These are phyloP conservation scores for Brasenia schreberi DNA, from an alignment of 164 flowering plant genomes.

Conservation along the genomic window DNA sequence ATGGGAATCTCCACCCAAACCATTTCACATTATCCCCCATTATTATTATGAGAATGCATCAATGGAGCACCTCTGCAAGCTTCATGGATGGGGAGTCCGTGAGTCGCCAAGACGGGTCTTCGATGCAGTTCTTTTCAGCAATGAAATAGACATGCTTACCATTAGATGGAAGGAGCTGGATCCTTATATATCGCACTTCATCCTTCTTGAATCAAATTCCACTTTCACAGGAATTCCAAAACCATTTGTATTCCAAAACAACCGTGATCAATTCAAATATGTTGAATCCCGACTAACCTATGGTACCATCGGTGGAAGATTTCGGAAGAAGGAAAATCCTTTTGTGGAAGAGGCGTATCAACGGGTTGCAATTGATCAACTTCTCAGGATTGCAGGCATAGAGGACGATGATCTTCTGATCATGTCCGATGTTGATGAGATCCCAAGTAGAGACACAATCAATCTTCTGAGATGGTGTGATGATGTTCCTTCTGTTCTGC, in stretches of 20 bases:
- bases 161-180: constrained; percentile 83
- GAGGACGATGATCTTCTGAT: constrained; percentile 79
- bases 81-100: constrained; percentile 80
- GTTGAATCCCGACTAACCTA: constrained; percentile 61
- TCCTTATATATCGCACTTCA: constrained; percentile 73
- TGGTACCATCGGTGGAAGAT: constrained; percentile 68
- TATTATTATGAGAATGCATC: constrained; percentile 70
- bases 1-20: constrained; percentile 87
- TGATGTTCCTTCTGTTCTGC: constrained; percentile 52
- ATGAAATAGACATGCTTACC: constrained; percentile 67
- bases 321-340: constrained; percentile 69
- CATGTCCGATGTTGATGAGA: constrained; percentile 95
- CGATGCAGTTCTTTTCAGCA: constrained; percentile 83
- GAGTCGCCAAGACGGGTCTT: constrained; percentile 74
- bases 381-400: constrained; percentile 68
- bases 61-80: constrained; percentile 70
- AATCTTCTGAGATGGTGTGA: constrained; percentile 83
- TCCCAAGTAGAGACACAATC: constrained; percentile 78
- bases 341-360: constrained; percentile 92
- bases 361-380: constrained; percentile 74
- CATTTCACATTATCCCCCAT: constrained; percentile 58
- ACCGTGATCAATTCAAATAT: constrained; percentile 47
- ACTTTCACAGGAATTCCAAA: constrained; percentile 73
- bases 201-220: constrained; percentile 84
- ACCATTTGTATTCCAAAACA: constrained; percentile 38